These are phyloP conservation scores for Collybia nuda DNA, from an alignment of 768 basidiomycete genomes.

Conservation along the genomic window DNA sequence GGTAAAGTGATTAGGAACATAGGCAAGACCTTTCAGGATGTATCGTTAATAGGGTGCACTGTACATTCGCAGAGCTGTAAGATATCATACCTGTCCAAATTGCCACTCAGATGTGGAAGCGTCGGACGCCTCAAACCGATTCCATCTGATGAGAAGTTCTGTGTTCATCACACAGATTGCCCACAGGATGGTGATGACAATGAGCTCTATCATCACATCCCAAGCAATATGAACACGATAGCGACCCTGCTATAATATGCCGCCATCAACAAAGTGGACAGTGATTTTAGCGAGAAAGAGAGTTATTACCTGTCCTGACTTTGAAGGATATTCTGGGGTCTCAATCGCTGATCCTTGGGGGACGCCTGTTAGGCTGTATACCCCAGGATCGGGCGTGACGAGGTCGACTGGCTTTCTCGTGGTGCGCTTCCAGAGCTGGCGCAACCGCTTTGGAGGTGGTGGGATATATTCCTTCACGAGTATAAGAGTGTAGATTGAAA, in stretches of 20 bases:
- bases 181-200: constrained; percentile 12
- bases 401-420: background rate
- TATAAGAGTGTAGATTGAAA: constrained; percentile 6
- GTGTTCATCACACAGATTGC: constrained; percentile 17
- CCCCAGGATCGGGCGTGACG: background rate
- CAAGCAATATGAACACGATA: constrained; percentile 14
- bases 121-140: constrained; percentile 4
- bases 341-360: background rate
- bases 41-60: background rate
- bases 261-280: background rate
- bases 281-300: too few species aligned
- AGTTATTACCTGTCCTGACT: background rate
- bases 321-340: background rate
- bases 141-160: constrained; percentile 15
- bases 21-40: constrained; percentile 11
- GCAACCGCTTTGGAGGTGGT: constrained; percentile 5
- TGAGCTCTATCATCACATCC: constrained; percentile 11
- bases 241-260: too few species aligned
- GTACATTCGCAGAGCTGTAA: too few species aligned
- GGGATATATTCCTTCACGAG: constrained; percentile 13
- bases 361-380: background rate
- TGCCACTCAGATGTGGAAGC: constrained; percentile 10
- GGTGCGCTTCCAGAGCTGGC: constrained; percentile 2
- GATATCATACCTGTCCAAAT: constrained; percentile 16
- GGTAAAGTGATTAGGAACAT: constrained; percentile 17